Percentiles rank a stretch among this genome's conserved stretches.
Conservation (phyloP, 2,329 filamentous ascomycete genomes). For the Juglanconis oblonga region DNA sequence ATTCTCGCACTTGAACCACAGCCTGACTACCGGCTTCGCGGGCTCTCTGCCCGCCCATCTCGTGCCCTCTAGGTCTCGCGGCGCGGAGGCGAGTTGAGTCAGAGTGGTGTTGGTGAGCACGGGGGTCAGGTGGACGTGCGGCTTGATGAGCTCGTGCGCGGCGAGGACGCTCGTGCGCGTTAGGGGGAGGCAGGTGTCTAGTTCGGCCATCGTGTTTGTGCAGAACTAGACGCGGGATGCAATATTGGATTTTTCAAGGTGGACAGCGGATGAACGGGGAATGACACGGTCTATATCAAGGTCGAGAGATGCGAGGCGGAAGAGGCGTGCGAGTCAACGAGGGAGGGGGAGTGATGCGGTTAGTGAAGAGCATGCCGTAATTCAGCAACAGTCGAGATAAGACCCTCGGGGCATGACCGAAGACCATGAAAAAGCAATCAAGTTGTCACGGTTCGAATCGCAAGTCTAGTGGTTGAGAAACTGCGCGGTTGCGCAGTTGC, state of each 20-base stretch:
- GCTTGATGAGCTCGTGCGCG: constrained; percentile 71
- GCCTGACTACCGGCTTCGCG: constrained; percentile 62
- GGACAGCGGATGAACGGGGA: background rate
- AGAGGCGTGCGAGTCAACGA: too few relatives aligned
- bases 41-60: constrained; percentile 52
- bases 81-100: constrained; percentile 69
- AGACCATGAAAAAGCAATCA: too few relatives aligned
- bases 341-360: too few relatives aligned
- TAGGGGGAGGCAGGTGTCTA: constrained; percentile 58
- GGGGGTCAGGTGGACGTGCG: constrained; percentile 79
- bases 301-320: too few relatives aligned
- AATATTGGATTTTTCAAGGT: too few relatives aligned
- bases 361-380: too few relatives aligned
- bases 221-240: background rate
- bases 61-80: constrained; percentile 59
- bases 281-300: background rate
- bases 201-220: constrained; percentile 47
- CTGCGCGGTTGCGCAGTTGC: background rate
- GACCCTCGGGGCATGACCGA: too few relatives aligned
- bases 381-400: too few relatives aligned
- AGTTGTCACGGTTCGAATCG: too few relatives aligned
- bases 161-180: constrained; percentile 67
- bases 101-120: constrained; percentile 78
- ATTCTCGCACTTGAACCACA: constrained; percentile 98
- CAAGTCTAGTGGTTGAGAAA: background rate